Base-by-base conservation (phyloP, 345 rosid species). In the Salix koriyanagi region DNA sequence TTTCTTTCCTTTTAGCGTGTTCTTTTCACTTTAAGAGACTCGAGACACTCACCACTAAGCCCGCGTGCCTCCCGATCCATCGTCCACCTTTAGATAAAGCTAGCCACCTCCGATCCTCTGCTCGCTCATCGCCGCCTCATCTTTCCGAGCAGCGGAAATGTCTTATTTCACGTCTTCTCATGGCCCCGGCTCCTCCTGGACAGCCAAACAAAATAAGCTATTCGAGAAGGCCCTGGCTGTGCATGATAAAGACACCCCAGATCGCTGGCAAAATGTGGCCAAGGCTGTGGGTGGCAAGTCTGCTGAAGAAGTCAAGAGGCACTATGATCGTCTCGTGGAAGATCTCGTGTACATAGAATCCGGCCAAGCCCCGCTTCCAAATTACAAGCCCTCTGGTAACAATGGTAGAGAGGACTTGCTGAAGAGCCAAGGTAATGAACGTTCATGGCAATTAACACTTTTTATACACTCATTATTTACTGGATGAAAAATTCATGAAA, bases 211-310 rank as follows among this genome's bases (percentile, higher is more conserved):
- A 61, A 91, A 95, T 86, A 91, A 93, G 89, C 81, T 70, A 65
- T 95, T 95, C 60, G 99, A 95, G 83, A 90, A 80, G 81, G 99
- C 99, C 30, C 87, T 95, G 70, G 99, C 97, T 9, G 60, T 88
- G 65, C 88, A 86, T 23, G 97, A 93, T 81, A 85, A 89, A 88
- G 96, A 95, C 76, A 89, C 97, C 13, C 97, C 96, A 5, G 97
- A 93, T 77, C 93, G 99, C 46, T 95, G 99, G 99, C 93, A 93
- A 70, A 93, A 93, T 67, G 90, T 93, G 65, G 97, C 97, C 23
- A 81, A 81, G 77, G 90, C 87, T 32, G 96, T 95, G 9, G 99
- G 97, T 9, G 84, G 83, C 46, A 94, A 92, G 85, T 87, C 98
- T 44, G 86, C 80, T 0, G 97, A 90, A 68, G 98, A 94, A 76